phyloP scores from a whole-genome alignment of 2,329 filamentous ascomycete species.

The Calonectria pauciramosa region DNA sequence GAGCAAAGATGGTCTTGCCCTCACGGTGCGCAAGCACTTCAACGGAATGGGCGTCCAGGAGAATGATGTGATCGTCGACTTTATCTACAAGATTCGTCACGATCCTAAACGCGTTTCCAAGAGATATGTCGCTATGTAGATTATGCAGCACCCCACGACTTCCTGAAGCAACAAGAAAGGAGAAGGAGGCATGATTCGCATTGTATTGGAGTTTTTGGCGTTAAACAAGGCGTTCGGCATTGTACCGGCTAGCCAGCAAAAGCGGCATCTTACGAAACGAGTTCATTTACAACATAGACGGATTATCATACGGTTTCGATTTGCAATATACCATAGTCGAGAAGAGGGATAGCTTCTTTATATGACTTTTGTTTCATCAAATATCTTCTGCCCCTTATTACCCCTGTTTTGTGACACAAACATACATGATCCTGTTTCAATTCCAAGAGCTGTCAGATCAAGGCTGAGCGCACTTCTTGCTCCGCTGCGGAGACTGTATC shows the following conservation, averaged over 20 bases:
- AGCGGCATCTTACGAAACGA: constrained; percentile 33
- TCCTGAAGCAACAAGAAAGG: background rate
- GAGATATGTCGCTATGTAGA: constrained; percentile 32
- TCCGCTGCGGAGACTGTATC: background rate
- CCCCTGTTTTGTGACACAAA: too few species aligned
- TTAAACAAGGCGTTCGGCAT: constrained; percentile 20
- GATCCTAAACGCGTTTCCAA: constrained; percentile 48
- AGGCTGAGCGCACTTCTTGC: background rate
- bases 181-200: constrained; percentile 14
- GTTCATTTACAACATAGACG: constrained; percentile 30
- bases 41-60: constrained; percentile 84
- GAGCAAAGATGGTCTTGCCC: constrained; percentile 79
- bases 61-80: constrained; percentile 85
- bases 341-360: constrained; percentile 26
- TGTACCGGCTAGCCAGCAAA: constrained; percentile 23
- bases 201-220: constrained; percentile 32
- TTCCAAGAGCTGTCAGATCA: background rate
- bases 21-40: constrained; percentile 84
- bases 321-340: constrained; percentile 43
- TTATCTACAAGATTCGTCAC: constrained; percentile 76
- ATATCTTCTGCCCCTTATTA: background rate
- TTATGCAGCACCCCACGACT: constrained; percentile 1
- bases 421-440: background rate
- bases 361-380: constrained; percentile 2
- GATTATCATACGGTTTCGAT: constrained; percentile 34